Conservation (phyloP, 371 early-diverging fungal genomes). For the Phascolomyces articulosus region DNA sequence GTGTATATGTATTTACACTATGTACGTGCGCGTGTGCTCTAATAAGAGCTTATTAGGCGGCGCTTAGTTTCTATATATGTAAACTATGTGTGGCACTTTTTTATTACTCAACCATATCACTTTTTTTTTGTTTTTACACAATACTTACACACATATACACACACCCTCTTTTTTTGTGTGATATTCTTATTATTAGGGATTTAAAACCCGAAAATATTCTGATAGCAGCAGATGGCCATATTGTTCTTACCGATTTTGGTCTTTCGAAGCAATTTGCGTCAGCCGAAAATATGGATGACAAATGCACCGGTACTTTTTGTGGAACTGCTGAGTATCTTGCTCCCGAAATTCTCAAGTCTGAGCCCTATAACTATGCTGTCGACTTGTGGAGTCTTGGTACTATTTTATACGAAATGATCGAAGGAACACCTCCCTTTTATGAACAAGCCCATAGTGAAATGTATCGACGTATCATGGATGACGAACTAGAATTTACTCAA, state of each 20-base stretch:
- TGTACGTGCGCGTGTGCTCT: not conserved
- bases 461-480: constrained; percentile 82
- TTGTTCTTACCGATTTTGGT: constrained; percentile 78
- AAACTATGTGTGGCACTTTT: not conserved
- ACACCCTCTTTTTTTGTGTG: not conserved
- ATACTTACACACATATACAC: constrained; percentile 12
- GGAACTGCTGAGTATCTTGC: constrained; percentile 94
- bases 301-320: constrained; percentile 88
- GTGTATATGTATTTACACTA: not conserved
- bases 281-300: constrained; percentile 54
- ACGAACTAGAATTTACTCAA: constrained; percentile 74
- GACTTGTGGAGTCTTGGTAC: constrained; percentile 99
- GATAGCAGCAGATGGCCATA: constrained; percentile 67
- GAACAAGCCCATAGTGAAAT: constrained; percentile 77
- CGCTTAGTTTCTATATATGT: not conserved
- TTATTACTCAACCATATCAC: not conserved
- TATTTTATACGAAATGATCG: constrained; percentile 85
- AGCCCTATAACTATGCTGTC: constrained; percentile 83
- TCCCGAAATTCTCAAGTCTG: constrained; percentile 87
- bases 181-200: constrained; percentile 43
- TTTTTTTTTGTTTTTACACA: not conserved
- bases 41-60: too few relatives aligned
- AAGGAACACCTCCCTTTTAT: constrained; percentile 81
- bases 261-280: constrained; percentile 61
- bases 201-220: constrained; percentile 72